A percentile compares a stretch with the other conserved stretches of the same genome.
Conservation (phyloP, 2,329 filamentous ascomycete genomes). For the Penicillium sp. region DNA sequence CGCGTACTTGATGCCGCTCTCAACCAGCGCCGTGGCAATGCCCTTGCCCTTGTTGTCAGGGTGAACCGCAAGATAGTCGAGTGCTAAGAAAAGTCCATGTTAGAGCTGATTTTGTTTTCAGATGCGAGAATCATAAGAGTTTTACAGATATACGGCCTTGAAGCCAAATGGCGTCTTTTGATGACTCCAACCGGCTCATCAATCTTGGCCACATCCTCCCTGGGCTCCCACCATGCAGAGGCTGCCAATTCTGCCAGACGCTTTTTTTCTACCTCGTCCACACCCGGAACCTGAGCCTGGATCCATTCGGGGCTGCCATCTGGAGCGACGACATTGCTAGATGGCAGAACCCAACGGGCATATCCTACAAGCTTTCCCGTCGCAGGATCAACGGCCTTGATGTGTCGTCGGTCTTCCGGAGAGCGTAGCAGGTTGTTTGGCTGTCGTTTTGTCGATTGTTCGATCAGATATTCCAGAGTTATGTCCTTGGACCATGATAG, state of each 20-base stretch:
- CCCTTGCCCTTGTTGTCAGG: not conserved
- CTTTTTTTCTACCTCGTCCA: not conserved
- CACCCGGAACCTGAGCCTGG: not conserved
- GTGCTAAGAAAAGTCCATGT: not conserved
- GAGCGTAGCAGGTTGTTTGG: not conserved
- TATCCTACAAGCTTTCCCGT: not conserved
- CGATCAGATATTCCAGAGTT: not conserved
- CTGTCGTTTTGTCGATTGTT: not conserved
- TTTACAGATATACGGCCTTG: not conserved
- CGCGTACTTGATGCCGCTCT: not conserved
- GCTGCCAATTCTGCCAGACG: not conserved
- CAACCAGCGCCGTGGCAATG: not conserved
- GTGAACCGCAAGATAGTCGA: conserved; percentile 1
- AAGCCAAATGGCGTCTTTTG: not conserved
- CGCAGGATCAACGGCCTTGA: not conserved
- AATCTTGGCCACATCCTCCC: not conserved
- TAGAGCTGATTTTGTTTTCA: too few relatives aligned
- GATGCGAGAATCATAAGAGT: not conserved
- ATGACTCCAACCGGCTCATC: not conserved
- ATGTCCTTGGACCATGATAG: not conserved
- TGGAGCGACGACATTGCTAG: not conserved
- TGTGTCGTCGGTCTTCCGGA: not conserved
- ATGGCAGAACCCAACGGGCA: not conserved
- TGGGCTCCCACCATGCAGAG: not conserved
- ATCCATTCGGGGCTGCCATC: not conserved